Evolutionary conservation across 331 rosid genomes (phyloP), one percentile per base, ranked within the genome.

Genomic region (Erythrophleum ivorense): DNA sequence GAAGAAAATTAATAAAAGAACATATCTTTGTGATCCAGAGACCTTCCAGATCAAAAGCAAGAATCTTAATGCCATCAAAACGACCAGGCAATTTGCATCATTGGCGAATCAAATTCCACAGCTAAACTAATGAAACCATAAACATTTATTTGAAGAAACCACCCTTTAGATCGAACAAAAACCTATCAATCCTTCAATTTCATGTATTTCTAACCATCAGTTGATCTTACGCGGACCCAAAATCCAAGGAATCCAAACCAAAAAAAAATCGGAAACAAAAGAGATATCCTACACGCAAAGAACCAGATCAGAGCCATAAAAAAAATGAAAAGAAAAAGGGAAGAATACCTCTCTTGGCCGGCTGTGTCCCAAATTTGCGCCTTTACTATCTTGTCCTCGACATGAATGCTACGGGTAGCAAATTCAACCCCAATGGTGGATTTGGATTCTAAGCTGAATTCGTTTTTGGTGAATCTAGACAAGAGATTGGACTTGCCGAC

Each of bases 311-410:
- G 69, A 85, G 7, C 31, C n/a, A 38, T 24, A n/a, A 79, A 3
- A 46, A 9, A 40, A 31, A 62, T 62, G 7, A 33, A n/a, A 66
- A 49, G 55, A 36, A 18, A 9, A 10, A 5, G 46, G 2, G 6
- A 50, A 12, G 63, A 33, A 81, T 74, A 90, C 97, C 97, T 90
- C 85, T 92, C 97, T 86, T 92, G 97, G 60, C 97, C 97, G 2
- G 97, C 97, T 2, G 97, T 92, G 84, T 92, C 97, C 97, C 97
- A 92, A 90, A 92, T 92, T 87, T 92, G 97, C 1, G 97, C 97
- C 90, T 92, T 92, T 63, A 90, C 93, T 81, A 91, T 89, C 87
- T 91, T 92, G 3, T 92, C 97, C 36, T 92, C 97, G 11, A 92
- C 97, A 21, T 82, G 93, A 63, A 92, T 85, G 76, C 97, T 92